Conservation (phyloP, 306 rosid genomes). For the Arachis hypogaea region DNA sequence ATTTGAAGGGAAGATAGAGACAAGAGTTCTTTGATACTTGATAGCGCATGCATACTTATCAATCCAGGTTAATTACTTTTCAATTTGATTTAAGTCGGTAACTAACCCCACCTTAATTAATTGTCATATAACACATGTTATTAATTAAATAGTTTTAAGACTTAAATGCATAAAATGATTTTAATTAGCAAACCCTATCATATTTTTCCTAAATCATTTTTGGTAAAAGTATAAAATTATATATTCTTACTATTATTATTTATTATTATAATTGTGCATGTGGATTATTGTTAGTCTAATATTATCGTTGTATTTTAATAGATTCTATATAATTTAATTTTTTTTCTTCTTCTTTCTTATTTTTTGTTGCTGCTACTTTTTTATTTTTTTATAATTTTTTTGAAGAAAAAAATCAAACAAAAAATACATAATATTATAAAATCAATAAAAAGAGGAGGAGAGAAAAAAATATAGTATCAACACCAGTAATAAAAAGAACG, state of each 20-base stretch:
- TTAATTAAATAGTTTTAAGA: too few species aligned
- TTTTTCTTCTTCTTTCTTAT: too few species aligned
- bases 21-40: too few species aligned
- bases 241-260: neutral
- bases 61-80: neutral
- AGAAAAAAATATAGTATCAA: too few species aligned
- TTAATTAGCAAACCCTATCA: neutral
- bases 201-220: neutral
- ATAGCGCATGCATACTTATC: neutral
- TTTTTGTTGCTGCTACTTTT: too few species aligned
- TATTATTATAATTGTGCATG: neutral
- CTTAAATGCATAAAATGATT: neutral
- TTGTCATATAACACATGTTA: neutral
- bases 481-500: too few species aligned
- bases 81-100: neutral
- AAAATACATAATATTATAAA: too few species aligned
- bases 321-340: too few species aligned
- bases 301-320: neutral
- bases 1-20: neutral
- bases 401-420: too few species aligned
- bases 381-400: too few species aligned
- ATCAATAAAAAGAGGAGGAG: too few species aligned
- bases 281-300: neutral
- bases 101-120: conserved; percentile 15
- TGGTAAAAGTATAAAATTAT: neutral